Base-by-base conservation (phyloP, 2,329 filamentous ascomycete species). In the Paraphaeosphaeria minitans region DNA sequence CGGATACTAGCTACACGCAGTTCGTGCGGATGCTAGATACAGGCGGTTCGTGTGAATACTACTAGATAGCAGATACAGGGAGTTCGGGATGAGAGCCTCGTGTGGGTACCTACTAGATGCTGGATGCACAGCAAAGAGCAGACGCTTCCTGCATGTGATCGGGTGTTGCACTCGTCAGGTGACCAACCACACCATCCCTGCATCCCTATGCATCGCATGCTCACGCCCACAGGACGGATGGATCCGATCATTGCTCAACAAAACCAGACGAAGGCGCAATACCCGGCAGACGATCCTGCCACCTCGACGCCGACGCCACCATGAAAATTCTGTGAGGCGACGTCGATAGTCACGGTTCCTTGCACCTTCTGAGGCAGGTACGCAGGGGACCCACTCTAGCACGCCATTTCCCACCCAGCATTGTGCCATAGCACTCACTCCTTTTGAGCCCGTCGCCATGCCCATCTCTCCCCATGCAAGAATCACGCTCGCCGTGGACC, bases 321-420 rank as follows among this genome's bases (percentile, higher is more conserved):
- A 31, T 52, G 49, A 42, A 52, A 52, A 52, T 22, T 52, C 35
- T 42, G 35, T 29, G 37, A 21, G 47, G 24, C 33, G 21, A 51
- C 22, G 37, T 52, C 49, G 16, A 41, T 31, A 41, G 49, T 19
- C 29, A 22, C 46, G 42, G 35, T 14, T 42, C 49, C 33, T 52
- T 29, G 49, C 29, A 41, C 49, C 6, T 52, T 52, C 33, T 52
- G 49, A 52, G 49, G 35, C 49, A 29, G 46, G 46, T 13, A 41
- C 35, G 33, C 22, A 24, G 21, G 35, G 35, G 49, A 52, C 49
- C 49, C 49, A 52, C 49, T 35, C 35, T 42, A 52, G 49, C 49
- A 52, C 49, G 49, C 49, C 49, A 52, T 52, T 29, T 24, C 35
- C 13, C 29, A 42, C 7, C 35, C 19, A 29, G 7, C 35, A 16